phyloP scores from a whole-genome alignment of 2,329 filamentous ascomycete genomes.

The Diaporthe sp. region DNA sequence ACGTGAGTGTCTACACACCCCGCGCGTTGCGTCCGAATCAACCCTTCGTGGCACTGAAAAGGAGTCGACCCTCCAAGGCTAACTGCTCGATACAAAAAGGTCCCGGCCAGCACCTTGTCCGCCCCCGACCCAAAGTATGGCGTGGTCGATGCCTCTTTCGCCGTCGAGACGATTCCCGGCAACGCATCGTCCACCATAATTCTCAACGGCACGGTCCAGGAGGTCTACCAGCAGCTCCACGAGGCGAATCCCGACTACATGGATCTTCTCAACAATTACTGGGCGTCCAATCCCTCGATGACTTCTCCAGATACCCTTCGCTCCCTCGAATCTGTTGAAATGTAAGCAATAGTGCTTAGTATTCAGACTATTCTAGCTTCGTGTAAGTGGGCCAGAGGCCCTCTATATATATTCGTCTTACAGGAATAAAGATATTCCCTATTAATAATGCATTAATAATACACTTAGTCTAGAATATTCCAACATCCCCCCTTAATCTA shows the following conservation, averaged over 20 bases:
- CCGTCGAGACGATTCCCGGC: background rate
- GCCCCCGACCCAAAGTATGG: background rate
- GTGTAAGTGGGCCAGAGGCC: too few relatives aligned
- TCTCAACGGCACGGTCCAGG: slow-evolving; percentile 1
- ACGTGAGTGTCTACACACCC: too few relatives aligned
- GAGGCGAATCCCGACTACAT: background rate
- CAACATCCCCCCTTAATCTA: too few relatives aligned
- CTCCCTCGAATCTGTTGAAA: too few relatives aligned
- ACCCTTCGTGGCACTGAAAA: too few relatives aligned
- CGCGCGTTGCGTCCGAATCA: too few relatives aligned
- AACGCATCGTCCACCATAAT: background rate
- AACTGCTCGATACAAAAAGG: background rate
- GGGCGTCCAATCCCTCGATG: background rate
- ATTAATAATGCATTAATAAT: too few relatives aligned
- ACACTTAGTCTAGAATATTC: too few relatives aligned
- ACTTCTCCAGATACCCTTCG: background rate
- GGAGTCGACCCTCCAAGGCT: background rate
- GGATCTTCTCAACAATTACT: background rate
- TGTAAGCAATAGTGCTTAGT: too few relatives aligned
- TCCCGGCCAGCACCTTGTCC: background rate
- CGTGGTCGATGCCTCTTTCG: background rate
- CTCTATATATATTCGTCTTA: too few relatives aligned
- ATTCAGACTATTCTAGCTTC: too few relatives aligned
- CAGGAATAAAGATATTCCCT: too few relatives aligned
- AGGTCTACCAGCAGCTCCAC: background rate